Evolutionary conservation across 2,329 filamentous ascomycete species (phyloP), one percentile per base, ranked within the genome.

Genomic region (Rhytidhysteron rufulum): DNA sequence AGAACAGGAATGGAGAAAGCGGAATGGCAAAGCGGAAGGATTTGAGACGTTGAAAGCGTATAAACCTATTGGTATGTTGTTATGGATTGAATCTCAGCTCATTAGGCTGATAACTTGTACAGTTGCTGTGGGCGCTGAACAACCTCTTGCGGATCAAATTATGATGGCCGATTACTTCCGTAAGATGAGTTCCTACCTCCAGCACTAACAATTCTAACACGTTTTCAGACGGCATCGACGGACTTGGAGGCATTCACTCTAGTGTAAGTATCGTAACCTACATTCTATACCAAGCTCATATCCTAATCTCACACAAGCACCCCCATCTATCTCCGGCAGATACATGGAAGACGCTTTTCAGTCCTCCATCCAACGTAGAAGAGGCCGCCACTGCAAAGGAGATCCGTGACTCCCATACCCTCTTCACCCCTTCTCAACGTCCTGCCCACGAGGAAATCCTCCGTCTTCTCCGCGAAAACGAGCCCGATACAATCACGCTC

Each of bases 371-470:
- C 41, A 37, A 60, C 34, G 17, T 52, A 2, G 60, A 60, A 31
- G 62, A 67, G 41, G 53, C 53, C 6, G 58, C 55, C 13, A 56
- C 62, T 17, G 55, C 66, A 2, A 56, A 62, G 37, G 63, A 67
- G 36, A 53, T 67, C 13, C 59, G 63, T 33, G 55, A 63, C 4
- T 25, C 58, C 19, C 70, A 68, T 51, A 70, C 63, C 67, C 55
- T 74, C 4, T 98, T 96, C 67, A 84, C 74, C 3, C 82, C 90
- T 0, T 95, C 88, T 15, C 81, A 82, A 53, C 68, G 71, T 4
- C 80, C 81, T 1, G 82, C 90, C 1, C 84, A 95, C 65, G 78
- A 86, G 63, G 89, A 95, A 67, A 97, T 98, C 37, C 78, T 98
- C n/a, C 82, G 86, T 19, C 74, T 95, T 34, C 77, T 98, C 16